Conservation (phyloP, 140 eudicot genomes). For the Cichorium intybus region DNA sequence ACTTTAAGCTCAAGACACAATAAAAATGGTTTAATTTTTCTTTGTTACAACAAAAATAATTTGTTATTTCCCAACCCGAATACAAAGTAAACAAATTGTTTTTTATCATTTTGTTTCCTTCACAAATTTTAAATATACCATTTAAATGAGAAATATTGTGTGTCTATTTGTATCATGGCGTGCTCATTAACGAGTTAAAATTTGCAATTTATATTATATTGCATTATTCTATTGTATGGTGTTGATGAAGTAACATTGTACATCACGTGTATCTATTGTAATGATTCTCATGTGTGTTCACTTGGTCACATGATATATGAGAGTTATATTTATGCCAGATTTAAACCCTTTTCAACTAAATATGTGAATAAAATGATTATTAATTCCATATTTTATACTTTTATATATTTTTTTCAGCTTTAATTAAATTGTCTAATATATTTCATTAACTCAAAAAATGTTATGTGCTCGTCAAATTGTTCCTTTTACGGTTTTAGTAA, state of each 20-base stretch:
- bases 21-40: neutral
- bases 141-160: neutral
- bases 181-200: neutral
- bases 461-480: neutral
- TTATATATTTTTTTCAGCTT: no score
- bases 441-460: neutral
- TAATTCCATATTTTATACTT: no score
- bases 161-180: neutral
- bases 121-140: neutral
- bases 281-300: neutral
- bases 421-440: no score
- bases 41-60: neutral
- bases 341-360: neutral
- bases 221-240: neutral
- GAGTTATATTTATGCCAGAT: neutral
- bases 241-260: neutral
- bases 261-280: neutral
- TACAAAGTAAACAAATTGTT: neutral
- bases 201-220: neutral
- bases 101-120: neutral
- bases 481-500: neutral
- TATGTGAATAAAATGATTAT: no score
- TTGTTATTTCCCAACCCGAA: neutral
- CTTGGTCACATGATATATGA: neutral
- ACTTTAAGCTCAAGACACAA: constrained; percentile 38